Evolutionary conservation across 768 basidiomycete genomes (phyloP), one percentile per base, ranked within the genome.

Genomic region (Sistotremastrum niveocremeum): DNA sequence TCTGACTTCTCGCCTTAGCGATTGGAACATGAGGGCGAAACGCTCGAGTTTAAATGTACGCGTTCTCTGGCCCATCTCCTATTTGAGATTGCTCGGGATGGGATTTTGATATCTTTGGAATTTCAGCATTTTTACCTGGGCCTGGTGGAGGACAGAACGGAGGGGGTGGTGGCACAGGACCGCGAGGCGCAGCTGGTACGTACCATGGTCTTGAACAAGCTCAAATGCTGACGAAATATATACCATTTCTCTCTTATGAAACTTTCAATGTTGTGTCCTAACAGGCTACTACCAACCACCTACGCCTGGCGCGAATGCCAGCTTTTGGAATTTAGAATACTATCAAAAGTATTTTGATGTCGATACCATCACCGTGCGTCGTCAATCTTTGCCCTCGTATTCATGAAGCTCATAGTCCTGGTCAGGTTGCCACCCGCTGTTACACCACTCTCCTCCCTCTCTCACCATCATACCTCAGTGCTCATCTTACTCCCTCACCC

Each of bases 331-430:
- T 30, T 54, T 89, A 33, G 87, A 91, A 49, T 84, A 84, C 60
- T 90, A 91, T 57, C 86, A 89, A 56, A 70, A 75, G 3, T 89
- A 85, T 62, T 93, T 93, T 53, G 88, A 93, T 51, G 74, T 93
- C 34, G 88, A 91, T 64, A 89, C 87, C 0, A 72, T 74, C 50
- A 84, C 75, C 4, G 83, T 80, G 42, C 32, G 65, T 48, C 36
- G 47, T 41, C 7, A 38, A 29, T 6, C 10, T 6, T 40, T 29
- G n/a, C 32, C 34, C 34, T 20, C 47, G 52, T 47, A 40, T 36
- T 33, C 37, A 9, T 29, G 37, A 35, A 46, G 37, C 39, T 36
- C 3, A 36, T 37, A 40, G 20, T 6, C 37, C n/a, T 44, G 38
- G n/a, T 4, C 53, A 81, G 79, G 82, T 85, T 10, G 62, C 89